Base-by-base conservation (phyloP, 2,329 filamentous ascomycete genomes). In the Apiospora hydei region DNA sequence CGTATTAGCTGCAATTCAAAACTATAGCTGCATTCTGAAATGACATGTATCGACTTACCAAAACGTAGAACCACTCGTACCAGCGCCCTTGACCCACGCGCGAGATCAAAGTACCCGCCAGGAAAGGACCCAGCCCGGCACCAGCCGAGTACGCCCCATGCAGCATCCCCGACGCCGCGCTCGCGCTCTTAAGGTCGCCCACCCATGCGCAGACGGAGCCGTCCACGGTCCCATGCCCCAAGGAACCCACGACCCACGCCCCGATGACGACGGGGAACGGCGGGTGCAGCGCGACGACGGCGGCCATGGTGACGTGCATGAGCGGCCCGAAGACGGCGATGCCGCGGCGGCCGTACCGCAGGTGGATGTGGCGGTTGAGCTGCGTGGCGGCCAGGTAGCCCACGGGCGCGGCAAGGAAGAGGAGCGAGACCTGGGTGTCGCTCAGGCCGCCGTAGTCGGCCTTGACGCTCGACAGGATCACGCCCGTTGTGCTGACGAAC, bases 151-250 rank as follows among this genome's bases (percentile, higher is more conserved):
- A 85, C 18, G 80, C 79, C 1, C 83, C 83, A 71, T 85, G 84
- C 72, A 85, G 71, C 57, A 85, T 72, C 0, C 84, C 84, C 24
- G 81, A 80, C 3, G 83, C 77, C 1, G 79, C 77, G 72, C 84
- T 85, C n/a, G 82, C 81, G 21, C 26, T 10, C 46, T 79, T 81
- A 2, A 79, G 75, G 77, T 85, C 78, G 3, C 76, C 80, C 0
- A 80, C 84, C 84, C 84, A 86, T 0, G 84, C 83, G 69, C 83
- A 85, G 80, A 83, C 85, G 14, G 82, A 82, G 1, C 81, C 83
- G 74, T 86, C 85, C 0, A 85, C 70, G 2, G 86, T 72, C 0
- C 83, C 85, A 0, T 77, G 80, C 0, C 85, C 85, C 10, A 85
- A 73, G 0, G 80, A 82, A 0, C 80, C 79, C 0, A 81, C 67